Percentiles rank a stretch among this genome's conserved stretches.
These are phyloP conservation scores for Endoconidiophora laricicola DNA, from an alignment of 2,329 filamentous ascomycete genomes.

Conservation along the genomic window DNA sequence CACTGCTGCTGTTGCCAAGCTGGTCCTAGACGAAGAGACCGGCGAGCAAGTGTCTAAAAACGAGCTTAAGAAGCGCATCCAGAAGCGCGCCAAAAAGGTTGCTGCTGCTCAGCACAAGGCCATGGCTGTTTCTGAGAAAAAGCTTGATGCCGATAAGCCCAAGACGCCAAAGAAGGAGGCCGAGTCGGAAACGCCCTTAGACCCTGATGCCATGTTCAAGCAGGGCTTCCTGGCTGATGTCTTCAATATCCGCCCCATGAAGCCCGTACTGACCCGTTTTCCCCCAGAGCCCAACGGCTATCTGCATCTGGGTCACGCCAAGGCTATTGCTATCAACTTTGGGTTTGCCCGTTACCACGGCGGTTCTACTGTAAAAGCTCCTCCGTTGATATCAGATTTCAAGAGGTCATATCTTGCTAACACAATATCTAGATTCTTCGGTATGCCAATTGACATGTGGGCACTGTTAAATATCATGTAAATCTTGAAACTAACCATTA, in stretches of 20 bases:
- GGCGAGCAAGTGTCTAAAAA: constrained; percentile 50
- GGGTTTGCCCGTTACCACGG: constrained; percentile 77
- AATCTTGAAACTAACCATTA: constrained; percentile 16
- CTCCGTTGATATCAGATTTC: not conserved
- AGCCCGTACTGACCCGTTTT: constrained; percentile 52
- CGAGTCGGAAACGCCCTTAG: constrained; percentile 23
- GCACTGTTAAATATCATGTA: constrained; percentile 14
- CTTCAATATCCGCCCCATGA: constrained; percentile 48
- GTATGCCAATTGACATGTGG: constrained; percentile 15
- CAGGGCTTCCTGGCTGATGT: constrained; percentile 59
- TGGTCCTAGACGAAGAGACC: constrained; percentile 45
- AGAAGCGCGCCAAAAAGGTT: constrained; percentile 42
- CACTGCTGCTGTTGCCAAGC: constrained; percentile 36
- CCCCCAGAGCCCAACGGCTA: constrained; percentile 86
- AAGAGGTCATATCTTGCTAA: not conserved
- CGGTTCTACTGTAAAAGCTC: constrained; percentile 33
- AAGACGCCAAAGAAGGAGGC: constrained; percentile 35
- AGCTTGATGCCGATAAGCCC: constrained; percentile 18
- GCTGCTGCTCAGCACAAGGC: constrained; percentile 34
- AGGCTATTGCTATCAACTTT: constrained; percentile 93
- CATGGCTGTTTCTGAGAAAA: constrained; percentile 18
- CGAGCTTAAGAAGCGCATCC: constrained; percentile 43
- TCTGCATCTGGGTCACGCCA: constrained; percentile 83
- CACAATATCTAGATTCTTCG: constrained; percentile 4
- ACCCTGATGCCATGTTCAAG: constrained; percentile 59